phyloP scores from a whole-genome alignment of 1,139 yeast species.

The Saccharomyces pastorianus region DNA sequence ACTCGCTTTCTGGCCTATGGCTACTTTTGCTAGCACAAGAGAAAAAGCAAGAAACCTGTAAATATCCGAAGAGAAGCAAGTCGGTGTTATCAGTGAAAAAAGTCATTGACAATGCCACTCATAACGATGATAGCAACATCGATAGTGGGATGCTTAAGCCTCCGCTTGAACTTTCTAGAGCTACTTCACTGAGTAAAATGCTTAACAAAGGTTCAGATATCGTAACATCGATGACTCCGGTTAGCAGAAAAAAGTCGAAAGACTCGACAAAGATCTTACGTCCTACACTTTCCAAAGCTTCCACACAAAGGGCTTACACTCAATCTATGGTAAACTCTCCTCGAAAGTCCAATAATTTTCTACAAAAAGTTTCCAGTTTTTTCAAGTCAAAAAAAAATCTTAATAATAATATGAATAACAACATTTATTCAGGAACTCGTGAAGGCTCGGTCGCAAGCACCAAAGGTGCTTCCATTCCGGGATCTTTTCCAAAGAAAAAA shows the following conservation, averaged over 20 bases:
- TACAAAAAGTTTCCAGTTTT: not conserved
- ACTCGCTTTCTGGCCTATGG: constrained; percentile 79
- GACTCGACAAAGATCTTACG: not conserved
- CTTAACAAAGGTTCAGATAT: constrained; percentile 11
- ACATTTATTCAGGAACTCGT: not conserved
- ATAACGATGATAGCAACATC: constrained; percentile 1
- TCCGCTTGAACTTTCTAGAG: constrained; percentile 11
- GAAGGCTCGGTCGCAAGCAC: not conserved
- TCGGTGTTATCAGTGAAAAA: constrained; percentile 38
- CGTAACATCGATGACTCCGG: constrained; percentile 3
- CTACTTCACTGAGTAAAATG: constrained; percentile 10
- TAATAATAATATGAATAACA: not conserved
- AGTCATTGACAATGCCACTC: constrained; percentile 20
- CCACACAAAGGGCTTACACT: not conserved
- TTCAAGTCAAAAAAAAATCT: not conserved
- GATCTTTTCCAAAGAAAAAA: not conserved
- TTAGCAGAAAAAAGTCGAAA: constrained; percentile 1
- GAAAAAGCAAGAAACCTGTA: constrained; percentile 39
- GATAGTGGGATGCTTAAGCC: constrained; percentile 6
- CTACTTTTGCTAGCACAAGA: constrained; percentile 64
- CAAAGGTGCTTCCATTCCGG: constrained; percentile 1
- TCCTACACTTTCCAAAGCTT: not conserved
- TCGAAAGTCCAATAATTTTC: not conserved
- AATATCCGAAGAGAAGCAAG: constrained; percentile 41
- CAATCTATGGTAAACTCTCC: not conserved